phyloP scores from a whole-genome alignment of 352 stramenopile genomes.

The Globisporangium irregulare region DNA sequence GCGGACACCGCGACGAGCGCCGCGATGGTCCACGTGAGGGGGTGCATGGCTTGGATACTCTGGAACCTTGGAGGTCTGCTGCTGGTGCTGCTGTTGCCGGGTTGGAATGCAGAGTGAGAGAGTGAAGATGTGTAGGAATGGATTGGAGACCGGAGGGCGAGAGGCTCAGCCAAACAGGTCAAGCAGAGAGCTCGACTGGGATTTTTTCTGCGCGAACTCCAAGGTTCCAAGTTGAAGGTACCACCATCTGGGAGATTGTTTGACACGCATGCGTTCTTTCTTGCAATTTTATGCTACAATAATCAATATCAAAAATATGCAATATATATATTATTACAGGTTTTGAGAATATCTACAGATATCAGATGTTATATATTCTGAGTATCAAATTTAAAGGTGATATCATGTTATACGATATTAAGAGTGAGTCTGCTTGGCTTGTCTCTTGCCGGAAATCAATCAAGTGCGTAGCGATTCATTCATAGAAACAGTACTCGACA shows the following conservation, averaged over 20 bases:
- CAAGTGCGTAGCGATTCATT: not conserved
- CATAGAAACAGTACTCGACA: not conserved
- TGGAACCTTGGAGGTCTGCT: not conserved
- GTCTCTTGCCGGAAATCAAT: not conserved
- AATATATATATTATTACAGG: not conserved
- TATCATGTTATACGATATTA: not conserved
- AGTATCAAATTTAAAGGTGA: not conserved
- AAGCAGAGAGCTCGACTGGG: not conserved
- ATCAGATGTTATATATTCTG: not conserved
- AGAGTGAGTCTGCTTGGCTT: not conserved
- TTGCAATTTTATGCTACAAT: too few relatives aligned
- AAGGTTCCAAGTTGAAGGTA: not conserved
- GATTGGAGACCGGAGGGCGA: not conserved
- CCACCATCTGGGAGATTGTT: not conserved
- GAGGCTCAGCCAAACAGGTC: not conserved
- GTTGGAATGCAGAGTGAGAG: not conserved
- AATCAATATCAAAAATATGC: too few relatives aligned
- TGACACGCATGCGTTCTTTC: not conserved
- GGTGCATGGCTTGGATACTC: slow-evolving; percentile 2
- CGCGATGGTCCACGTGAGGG: not conserved
- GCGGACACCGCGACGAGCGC: not conserved
- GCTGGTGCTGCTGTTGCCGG: not conserved
- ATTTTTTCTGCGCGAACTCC: not conserved
- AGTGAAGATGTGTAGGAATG: not conserved
- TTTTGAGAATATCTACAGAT: not conserved